Conservation (phyloP, 2,329 filamentous ascomycete species). For the Monilinia fructicola region DNA sequence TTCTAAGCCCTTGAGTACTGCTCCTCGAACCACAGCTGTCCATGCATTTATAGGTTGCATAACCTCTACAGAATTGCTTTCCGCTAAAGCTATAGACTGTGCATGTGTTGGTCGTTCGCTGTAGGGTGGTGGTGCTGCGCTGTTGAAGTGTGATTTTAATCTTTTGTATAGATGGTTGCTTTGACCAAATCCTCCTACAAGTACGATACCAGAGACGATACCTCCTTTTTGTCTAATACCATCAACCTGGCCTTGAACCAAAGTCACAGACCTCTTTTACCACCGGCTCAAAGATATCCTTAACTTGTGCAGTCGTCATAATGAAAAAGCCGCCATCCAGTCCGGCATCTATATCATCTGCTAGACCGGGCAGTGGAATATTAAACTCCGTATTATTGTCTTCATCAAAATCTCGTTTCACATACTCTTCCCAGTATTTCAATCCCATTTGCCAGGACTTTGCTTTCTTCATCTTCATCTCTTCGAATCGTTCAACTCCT, state of each 20-base stretch:
- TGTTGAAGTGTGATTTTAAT: slow-evolving; percentile 67
- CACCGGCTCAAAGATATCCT: slow-evolving; percentile 73
- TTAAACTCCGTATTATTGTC: slow-evolving; percentile 76
- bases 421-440: slow-evolving; percentile 79
- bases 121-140: slow-evolving; percentile 53
- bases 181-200: slow-evolving; percentile 81
- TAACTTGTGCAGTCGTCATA: slow-evolving; percentile 67
- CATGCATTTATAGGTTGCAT: slow-evolving; percentile 82
- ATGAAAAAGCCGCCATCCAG: slow-evolving; percentile 75
- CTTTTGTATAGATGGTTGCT: slow-evolving; percentile 72
- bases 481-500: slow-evolving; percentile 64
- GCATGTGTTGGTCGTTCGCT: slow-evolving; percentile 70
- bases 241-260: slow-evolving; percentile 67
- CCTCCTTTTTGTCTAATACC: slow-evolving; percentile 60
- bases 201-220: slow-evolving; percentile 70
- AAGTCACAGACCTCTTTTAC: slow-evolving; percentile 68
- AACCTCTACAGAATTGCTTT: slow-evolving; percentile 65
- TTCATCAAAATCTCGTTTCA: slow-evolving; percentile 80
- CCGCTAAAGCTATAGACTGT: slow-evolving; percentile 47
- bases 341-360: slow-evolving; percentile 73
- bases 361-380: slow-evolving; percentile 73
- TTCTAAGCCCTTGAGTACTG: slow-evolving; percentile 71
- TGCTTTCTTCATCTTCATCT: slow-evolving; percentile 74
- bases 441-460: slow-evolving; percentile 80
- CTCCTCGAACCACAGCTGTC: slow-evolving; percentile 77